Evolutionary conservation across 116 monocot species (phyloP), one percentile per base, ranked within the genome.

Genomic region (Papilionanthe hybrid): DNA sequence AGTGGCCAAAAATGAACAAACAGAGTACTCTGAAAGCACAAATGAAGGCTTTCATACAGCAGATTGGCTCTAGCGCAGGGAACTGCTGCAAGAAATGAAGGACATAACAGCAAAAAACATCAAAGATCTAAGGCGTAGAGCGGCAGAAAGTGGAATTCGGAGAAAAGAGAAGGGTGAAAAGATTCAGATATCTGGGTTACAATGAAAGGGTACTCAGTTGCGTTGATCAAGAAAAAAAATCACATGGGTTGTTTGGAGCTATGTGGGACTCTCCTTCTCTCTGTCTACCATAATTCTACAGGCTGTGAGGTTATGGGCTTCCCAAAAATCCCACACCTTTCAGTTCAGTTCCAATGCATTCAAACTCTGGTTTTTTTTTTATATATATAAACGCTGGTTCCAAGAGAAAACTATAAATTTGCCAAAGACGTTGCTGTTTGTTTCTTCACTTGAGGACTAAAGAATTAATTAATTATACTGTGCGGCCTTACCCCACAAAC

Each of bases 231-330:
- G 56, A 13, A 76, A 7, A 81, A 63, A 81, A 48, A 78, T 77
- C 89, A 89, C 86, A 82, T 89, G 89, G 89, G 77, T 22, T 89
- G 86, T 86, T 83, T 89, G 86, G 86, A 84, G 43, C 63, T 89
- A 37, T 86, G 29, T 75, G 80, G 78, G 75, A 23, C 25, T 63
- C 63, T 63, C 8, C 25, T 7, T 22, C 44, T 73, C 73, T 9
- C 42, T 7, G 23, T 32, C 42, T 50, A 32, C 82, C 77, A 80
- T 80, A 29, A 71, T 60, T 60, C 79, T 72, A 86, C 82, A 80
- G 77, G 63, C 83, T 86, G 72, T 83, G 53, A 65, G 79, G 78
- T 55, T 9, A 86, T 86, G 86, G 82, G 79, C 79, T 75, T 20
- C 12, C 76, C 25, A 41, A 13, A 13, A 56, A 56, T 56, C 23